A percentile compares a stretch with the other conserved stretches of the same genome.
Conservation (phyloP, 2,329 filamentous ascomycete species). For the Kalmusia sp. region DNA sequence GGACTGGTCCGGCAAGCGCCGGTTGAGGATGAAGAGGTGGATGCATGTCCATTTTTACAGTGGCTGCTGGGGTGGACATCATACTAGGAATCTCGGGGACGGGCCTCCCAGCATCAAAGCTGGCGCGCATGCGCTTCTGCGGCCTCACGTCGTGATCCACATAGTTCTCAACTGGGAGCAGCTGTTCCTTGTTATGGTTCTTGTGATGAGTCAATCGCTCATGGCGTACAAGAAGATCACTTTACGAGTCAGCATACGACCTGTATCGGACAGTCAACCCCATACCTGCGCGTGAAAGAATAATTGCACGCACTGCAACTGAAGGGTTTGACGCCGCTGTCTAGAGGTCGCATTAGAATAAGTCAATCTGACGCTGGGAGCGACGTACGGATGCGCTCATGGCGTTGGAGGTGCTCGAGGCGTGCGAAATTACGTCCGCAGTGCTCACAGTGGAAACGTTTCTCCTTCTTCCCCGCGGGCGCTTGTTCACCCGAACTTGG, state of each 20-base stretch:
- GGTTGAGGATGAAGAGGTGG: constrained; percentile 22
- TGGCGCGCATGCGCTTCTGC: constrained; percentile 34
- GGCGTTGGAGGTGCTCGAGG: constrained; percentile 50
- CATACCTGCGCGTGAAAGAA: constrained; percentile 51
- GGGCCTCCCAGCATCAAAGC: constrained; percentile 30
- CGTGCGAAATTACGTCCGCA: constrained; percentile 46
- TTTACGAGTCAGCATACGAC: constrained; percentile 23
- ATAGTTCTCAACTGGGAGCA: constrained; percentile 13
- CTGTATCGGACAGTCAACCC: neutral
- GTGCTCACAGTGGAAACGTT: constrained; percentile 42
- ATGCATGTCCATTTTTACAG: constrained; percentile 26
- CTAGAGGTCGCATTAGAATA: constrained; percentile 25
- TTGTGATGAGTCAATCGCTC: constrained; percentile 47
- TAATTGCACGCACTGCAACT: constrained; percentile 49
- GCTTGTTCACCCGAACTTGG: constrained; percentile 22
- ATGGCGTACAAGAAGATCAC: constrained; percentile 51
- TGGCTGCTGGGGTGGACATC: constrained; percentile 29
- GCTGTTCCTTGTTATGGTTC: constrained; percentile 16
- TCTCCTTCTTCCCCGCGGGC: constrained; percentile 41
- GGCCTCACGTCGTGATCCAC: constrained; percentile 24
- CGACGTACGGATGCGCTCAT: constrained; percentile 49
- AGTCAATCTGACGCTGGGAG: neutral
- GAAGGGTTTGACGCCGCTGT: constrained; percentile 52
- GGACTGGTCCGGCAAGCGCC: constrained; percentile 21
- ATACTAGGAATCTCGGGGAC: constrained; percentile 37